Evolutionary conservation across 805 yeast genomes (phyloP), one percentile per base, ranked within the genome.

Genomic region (Metahyphopichia silvanorum): DNA sequence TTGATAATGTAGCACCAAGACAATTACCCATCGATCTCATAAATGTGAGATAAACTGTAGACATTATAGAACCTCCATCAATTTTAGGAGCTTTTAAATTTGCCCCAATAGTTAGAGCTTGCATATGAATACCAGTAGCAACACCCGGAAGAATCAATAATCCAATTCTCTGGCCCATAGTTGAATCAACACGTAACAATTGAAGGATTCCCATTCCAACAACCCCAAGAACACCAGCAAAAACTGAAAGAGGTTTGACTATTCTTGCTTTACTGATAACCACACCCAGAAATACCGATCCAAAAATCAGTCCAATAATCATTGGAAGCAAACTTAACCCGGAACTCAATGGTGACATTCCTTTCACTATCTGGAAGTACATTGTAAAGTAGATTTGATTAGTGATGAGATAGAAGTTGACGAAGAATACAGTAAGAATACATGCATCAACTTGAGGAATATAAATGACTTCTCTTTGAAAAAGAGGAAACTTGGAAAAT

Each of bases 401-500:
- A 16, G 55, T 57, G 53, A 76, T 60, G 40, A 75, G 74, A 35
- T 57, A 61, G 5, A 57, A 57, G 37, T 56, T 62, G 29, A 49
- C 55, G 38, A 59, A 57, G 15, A 62, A 46, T 2, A 64, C 59
- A 32, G 58, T 51, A 16, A 69, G 23, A 21, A 63, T 54, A 6
- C 74, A 65, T 4, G 69, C 51, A 12, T 57, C 25, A 2, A 74
- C 63, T 14, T 57, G 60, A 6, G 54, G 53, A 25, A 54, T 49
- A 4, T 42, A 48, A 23, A 76, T 46, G 9, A 77, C 56, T 12
- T 66, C 63, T 22, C 49, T 49, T 9, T 72, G 66, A 19, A 77
- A 58, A 31, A 76, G 57, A 3, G 81, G 80, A n/a, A 59, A 49
- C 16, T 51, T 53, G 0, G 79, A 65, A 25, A 49, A 46, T n/a